Evolutionary conservation across 2,329 filamentous ascomycete species (phyloP), one percentile per base, ranked within the genome.

Genomic region (Coniella vitis): DNA sequence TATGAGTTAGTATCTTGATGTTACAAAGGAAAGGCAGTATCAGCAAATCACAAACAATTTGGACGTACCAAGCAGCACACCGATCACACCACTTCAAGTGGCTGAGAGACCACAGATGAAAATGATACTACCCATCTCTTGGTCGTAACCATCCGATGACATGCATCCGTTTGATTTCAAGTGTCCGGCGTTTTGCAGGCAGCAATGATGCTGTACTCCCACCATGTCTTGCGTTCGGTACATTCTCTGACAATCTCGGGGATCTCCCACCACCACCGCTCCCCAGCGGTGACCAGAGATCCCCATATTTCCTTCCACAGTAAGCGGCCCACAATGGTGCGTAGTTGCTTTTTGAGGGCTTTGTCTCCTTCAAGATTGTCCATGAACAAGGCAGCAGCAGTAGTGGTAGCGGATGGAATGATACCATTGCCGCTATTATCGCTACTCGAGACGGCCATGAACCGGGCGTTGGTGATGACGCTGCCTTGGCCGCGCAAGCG

Each of bases 301-400:
- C 79, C 79, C 80, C 79, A 84, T 12, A 79, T 70, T 56, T 82
- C 74, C 57, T 71, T 70, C 80, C 80, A 84, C 16, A 84, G 63
- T 67, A 78, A 72, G 32, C 77, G 70, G 0, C 77, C 78, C 1
- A 78, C 68, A 2, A 74, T 61, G 48, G 69, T 76, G 48, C 73
- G 71, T 3, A 83, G 66, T 57, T 53, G 44, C 47, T 16, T 51
- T 22, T 29, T 47, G n/a, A 38, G 7, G 8, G 49, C 41, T 4
- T 49, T 50, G 36, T 46, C 45, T 13, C 53, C 54, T 4, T 49
- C 51, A 37, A 54, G 52, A 12, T 17, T 22, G 25, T 36, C 37
- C 20, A 37, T 21, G 22, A 14, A 7, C 2, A 16, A 55, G 55
- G 2, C 52, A 51, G 8, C 60, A 58, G 31, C 59, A 7, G 57